Base-by-base conservation (phyloP, 1,284 basidiomycete genomes). In the Takashimella koratensis region DNA sequence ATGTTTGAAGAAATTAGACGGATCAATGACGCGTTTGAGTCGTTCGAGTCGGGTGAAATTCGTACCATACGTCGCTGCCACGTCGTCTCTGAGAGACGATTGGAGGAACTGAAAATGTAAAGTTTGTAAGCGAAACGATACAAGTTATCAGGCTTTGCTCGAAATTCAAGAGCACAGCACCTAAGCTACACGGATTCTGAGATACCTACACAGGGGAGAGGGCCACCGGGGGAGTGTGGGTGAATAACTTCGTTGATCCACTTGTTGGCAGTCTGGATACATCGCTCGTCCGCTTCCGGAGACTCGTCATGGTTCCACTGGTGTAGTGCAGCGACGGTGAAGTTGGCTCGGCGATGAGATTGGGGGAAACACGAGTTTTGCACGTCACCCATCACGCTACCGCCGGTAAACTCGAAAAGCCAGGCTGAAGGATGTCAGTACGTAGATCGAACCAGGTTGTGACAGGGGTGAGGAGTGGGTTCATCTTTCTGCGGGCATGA, bases 261-360 rank as follows among this genome's bases (percentile, higher is more conserved):
- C 83, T 88, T 83, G 70, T 92, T 87, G 11, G 90, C 90, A 26
- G 87, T 85, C 45, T 81, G 79, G 51, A 90, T 81, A 63, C 90
- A 94, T 19, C 83, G 79, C 20, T 84, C 82, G 64, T 95, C 92
- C 59, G 88, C 83, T 39, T 85, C 57, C 2, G 65, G 64, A 3
- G 62, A 25, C 49, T 74, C 79, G 47, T 84, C 80, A 73, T 90
- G 84, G 55, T 87, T 86, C 92, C 92, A 95, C 71, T 95, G 92
- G 73, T 94, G 91, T 44, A 95, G 78, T 19, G 92, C 90, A 2
- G 88, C 88, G 44, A 93, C 84, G 3, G 87, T 91, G 77, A 92
- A 95, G 5, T 82, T 75, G 1, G 88, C 86, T 65, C 87, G 81
- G 23, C 91, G 84, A 64, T 90, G 86, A 13, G 81, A 79, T 63